Conservation (phyloP, 2,329 filamentous ascomycete species). For the Nigrospora oryzae region DNA sequence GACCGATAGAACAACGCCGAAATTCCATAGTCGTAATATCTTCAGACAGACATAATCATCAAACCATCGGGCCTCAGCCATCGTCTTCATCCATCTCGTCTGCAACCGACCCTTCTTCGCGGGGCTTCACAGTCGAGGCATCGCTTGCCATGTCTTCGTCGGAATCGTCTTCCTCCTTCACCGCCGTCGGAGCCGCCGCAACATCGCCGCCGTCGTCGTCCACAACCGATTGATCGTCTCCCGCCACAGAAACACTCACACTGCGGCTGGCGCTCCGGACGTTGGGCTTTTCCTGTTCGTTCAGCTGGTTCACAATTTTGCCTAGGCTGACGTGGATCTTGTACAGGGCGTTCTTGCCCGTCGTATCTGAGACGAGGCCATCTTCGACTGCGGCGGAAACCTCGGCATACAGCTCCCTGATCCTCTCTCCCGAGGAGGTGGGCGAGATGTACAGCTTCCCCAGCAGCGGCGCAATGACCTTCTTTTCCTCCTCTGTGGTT, state of each 20-base stretch:
- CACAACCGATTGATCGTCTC: neutral
- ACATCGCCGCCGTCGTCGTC: neutral
- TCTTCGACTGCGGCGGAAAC: slow-evolving; percentile 56
- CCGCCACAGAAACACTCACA: slow-evolving; percentile 27
- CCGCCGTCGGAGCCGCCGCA: neutral
- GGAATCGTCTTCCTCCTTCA: neutral
- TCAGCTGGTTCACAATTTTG: slow-evolving; percentile 55
- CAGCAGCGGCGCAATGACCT: slow-evolving; percentile 67
- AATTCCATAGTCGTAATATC: no score
- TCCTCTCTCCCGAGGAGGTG: slow-evolving; percentile 49
- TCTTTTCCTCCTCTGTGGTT: slow-evolving; percentile 71
- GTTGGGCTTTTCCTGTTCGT: slow-evolving; percentile 10
- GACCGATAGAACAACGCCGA: no score
- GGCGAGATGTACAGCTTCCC: slow-evolving; percentile 75
- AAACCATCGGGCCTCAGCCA: no score
- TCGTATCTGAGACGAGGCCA: slow-evolving; percentile 50
- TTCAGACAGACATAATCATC: no score
- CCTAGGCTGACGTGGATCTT: slow-evolving; percentile 60
- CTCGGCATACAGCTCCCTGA: slow-evolving; percentile 48
- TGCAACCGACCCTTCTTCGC: no score
- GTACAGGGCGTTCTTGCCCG: slow-evolving; percentile 55
- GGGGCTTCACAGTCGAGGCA: neutral
- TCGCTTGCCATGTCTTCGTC: neutral
- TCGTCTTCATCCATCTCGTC: no score
- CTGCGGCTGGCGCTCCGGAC: slow-evolving; percentile 30